Conservation (phyloP, 2,329 filamentous ascomycete species). For the Neonectria punicea region DNA sequence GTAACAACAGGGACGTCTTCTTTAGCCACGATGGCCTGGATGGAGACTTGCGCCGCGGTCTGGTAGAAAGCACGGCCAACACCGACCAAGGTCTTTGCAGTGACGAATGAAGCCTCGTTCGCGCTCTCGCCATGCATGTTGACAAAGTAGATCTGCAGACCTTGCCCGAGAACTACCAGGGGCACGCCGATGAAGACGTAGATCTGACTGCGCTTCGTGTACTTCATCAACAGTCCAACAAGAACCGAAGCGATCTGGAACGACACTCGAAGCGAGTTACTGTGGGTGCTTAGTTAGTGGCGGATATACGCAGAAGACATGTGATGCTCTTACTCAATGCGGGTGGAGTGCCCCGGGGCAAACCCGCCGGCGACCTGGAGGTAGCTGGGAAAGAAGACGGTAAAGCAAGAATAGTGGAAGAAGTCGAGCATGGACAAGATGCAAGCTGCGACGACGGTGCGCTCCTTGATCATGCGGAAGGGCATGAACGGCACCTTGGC, state of each 20-base stretch:
- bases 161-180: conserved; percentile 49
- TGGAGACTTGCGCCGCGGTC: conserved; percentile 38
- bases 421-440: conserved; percentile 50
- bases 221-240: conserved; percentile 50
- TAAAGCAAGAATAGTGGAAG: conserved; percentile 52
- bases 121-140: conserved; percentile 40
- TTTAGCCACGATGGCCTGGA: conserved; percentile 48
- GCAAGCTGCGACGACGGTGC: conserved; percentile 53
- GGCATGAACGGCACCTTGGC: conserved; percentile 53
- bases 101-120: conserved; percentile 49
- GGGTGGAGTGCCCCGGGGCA: conserved; percentile 48
- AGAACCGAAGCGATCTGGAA: conserved; percentile 51
- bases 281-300: conserved; percentile 3
- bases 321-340: conserved; percentile 46
- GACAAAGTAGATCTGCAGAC: conserved; percentile 44
- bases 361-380: conserved; percentile 52
- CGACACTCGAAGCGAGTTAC: conserved; percentile 47
- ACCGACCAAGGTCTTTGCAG: conserved; percentile 48
- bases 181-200: conserved; percentile 44
- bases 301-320: accelerated
- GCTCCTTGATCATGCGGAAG: conserved; percentile 51
- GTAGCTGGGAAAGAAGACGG: conserved; percentile 54
- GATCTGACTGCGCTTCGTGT: conserved; percentile 48
- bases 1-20: conserved; percentile 52
- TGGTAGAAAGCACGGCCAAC: conserved; percentile 49